Evolutionary conservation across 441 rosid genomes (phyloP), one percentile per base, ranked within the genome.

Genomic region (Gossypium schwendimanii): DNA sequence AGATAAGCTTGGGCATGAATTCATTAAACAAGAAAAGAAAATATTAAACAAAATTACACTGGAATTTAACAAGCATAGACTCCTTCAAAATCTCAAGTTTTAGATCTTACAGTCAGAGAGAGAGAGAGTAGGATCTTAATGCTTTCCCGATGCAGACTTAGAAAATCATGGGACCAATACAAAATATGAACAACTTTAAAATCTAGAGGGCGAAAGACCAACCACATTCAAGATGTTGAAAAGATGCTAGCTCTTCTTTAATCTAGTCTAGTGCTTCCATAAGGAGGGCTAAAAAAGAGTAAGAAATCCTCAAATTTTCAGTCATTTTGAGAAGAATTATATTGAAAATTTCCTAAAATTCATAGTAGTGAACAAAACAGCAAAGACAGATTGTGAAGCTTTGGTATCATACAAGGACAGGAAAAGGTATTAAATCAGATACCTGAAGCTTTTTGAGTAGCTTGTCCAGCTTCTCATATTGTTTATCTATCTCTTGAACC

Each of bases 371-470:
- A 12, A 53, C 47, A 26, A 39, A 26, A 44, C 4, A 11, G 54
- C 33, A 41, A 62, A 11, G 41, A 12, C 26, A 20, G 31, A 20
- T 65, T 20, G 3, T 23, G 21, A 65, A 47, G 41, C 57, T 47
- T 21, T 65, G 39, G 17, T 47, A 49, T 4, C 2, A 64, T 41
- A 28, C 18, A 65, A 45, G 21, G 33, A 15, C 2, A 5, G 26
- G 14, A 15, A 20, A 50, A 20, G 50, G 60, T 31, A 54, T 10
- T 57, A 64, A 58, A 68, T 45, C 31, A 45, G 23, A 61, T 80
- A 90, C 99, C 98, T 91, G 99, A 58, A 96, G 98, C 86, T 89
- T 93, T 80, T 70, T 90, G 60, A 93, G 98, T 70, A 86, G 86
- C 80, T 82, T 86, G 41, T 90, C 89, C 77, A 96, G 87, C 88